These are phyloP conservation scores for Spiraea crenata DNA, from an alignment of 331 rosid species.

Conservation along the genomic window DNA sequence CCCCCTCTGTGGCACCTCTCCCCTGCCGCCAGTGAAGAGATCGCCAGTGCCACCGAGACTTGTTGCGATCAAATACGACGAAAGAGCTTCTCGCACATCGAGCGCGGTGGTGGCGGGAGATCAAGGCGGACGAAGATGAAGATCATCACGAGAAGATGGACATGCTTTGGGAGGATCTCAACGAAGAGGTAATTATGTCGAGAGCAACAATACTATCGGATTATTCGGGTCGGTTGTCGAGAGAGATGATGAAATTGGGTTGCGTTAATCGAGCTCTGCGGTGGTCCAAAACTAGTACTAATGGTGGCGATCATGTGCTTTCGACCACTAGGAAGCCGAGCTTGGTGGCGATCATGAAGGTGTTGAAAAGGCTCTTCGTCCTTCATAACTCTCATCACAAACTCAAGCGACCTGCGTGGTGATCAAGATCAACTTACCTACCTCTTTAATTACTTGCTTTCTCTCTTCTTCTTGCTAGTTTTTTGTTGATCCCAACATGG, in stretches of 20 bases:
- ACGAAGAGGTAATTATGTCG: slow-evolving; percentile 43
- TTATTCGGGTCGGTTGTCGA: slow-evolving; percentile 21
- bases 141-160: slow-evolving; percentile 61
- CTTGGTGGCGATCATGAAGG: slow-evolving; percentile 28
- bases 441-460: neutral
- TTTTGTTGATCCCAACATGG: neutral
- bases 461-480: neutral
- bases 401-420: slow-evolving; percentile 27
- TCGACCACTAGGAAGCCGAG: slow-evolving; percentile 23
- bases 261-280: slow-evolving; percentile 31
- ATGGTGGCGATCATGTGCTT: neutral
- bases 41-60: neutral
- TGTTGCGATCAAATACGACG: slow-evolving; percentile 9
- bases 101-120: slow-evolving; percentile 1
- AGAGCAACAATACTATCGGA: slow-evolving; percentile 26
- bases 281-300: slow-evolving; percentile 12
- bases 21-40: slow-evolving; percentile 27
- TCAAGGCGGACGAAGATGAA: neutral
- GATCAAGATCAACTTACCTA: slow-evolving; percentile 14
- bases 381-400: slow-evolving; percentile 32
- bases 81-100: slow-evolving; percentile 39
- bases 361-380: slow-evolving; percentile 40
- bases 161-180: slow-evolving; percentile 75
- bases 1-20: slow-evolving; percentile 66
- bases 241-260: slow-evolving; percentile 29